Conservation (phyloP, 768 basidiomycete species). For the Pleurotus eryngii region DNA sequence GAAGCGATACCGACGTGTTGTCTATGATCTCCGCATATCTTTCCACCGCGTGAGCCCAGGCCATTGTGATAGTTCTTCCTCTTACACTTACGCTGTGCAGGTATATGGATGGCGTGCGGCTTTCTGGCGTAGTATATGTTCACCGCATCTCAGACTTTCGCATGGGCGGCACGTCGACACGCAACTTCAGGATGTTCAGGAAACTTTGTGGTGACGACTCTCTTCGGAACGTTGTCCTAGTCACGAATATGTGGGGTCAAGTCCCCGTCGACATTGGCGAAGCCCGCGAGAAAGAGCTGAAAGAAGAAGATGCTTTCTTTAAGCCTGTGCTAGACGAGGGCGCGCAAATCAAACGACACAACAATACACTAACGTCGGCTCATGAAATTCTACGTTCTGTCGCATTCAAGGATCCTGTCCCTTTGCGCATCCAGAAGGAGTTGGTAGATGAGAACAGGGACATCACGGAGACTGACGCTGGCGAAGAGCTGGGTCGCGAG, state of each 20-base stretch:
- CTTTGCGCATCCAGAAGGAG: conserved; percentile 18
- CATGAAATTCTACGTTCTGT: conserved; percentile 30
- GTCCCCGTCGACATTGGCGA: conserved; percentile 31
- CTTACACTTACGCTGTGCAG: conserved; percentile 11
- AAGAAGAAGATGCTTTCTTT: conserved; percentile 41
- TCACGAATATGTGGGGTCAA: conserved; percentile 46
- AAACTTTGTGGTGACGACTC: conserved; percentile 42
- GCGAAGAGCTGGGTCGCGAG: conserved; percentile 11
- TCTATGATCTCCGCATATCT: conserved; percentile 34
- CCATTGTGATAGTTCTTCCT: not conserved
- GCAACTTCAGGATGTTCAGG: conserved; percentile 46
- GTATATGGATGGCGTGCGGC: conserved; percentile 13
- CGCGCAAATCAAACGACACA: conserved; percentile 41
- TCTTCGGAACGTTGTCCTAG: conserved; percentile 44
- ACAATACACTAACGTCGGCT: conserved; percentile 30
- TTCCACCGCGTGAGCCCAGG: conserved; percentile 16
- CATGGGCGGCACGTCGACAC: conserved; percentile 39
- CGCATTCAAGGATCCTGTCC: conserved; percentile 9
- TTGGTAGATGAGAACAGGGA: conserved; percentile 18
- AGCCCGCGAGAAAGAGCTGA: conserved; percentile 41
- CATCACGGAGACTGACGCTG: conserved; percentile 34
- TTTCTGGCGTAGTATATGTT: conserved; percentile 43
- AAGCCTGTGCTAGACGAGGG: conserved; percentile 50
- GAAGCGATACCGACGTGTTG: conserved; percentile 33
- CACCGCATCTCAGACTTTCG: conserved; percentile 52